A percentile compares a stretch with the other conserved stretches of the same genome.
These are phyloP conservation scores for Xylaria castorea DNA, from an alignment of 495 filamentous ascomycete genomes.

Conservation along the genomic window DNA sequence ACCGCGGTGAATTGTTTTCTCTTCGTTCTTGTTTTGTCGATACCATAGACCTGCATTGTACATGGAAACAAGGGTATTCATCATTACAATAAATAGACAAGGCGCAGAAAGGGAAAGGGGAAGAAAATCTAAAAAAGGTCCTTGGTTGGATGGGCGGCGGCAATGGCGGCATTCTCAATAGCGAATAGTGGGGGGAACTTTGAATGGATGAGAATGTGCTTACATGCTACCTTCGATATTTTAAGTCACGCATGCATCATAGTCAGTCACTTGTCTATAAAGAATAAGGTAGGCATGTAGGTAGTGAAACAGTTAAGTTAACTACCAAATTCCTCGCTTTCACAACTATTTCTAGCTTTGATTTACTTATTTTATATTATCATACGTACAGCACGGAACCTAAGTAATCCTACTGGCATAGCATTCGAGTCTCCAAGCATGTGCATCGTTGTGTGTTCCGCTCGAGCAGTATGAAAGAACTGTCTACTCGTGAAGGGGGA, in stretches of 20 bases:
- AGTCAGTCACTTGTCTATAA: not conserved
- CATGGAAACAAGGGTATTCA: slow-evolving; percentile 1
- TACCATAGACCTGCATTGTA: slow-evolving; percentile 23
- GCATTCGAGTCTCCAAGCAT: slow-evolving; percentile 10
- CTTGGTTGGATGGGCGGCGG: not conserved
- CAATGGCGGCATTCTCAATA: not conserved
- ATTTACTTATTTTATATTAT: slow-evolving; percentile 2
- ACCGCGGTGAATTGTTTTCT: slow-evolving; percentile 15
- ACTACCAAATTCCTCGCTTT: not conserved
- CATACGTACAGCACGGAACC: not conserved
- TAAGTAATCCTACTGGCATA: slow-evolving; percentile 18
- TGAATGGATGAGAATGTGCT: not conserved
- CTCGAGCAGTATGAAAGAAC: not conserved
- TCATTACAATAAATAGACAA: slow-evolving; percentile 5
- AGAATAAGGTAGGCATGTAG: not conserved
- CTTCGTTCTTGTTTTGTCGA: slow-evolving; percentile 15
- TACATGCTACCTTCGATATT: not conserved
- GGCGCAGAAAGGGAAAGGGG: slow-evolving; percentile 20
- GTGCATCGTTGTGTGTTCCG: not conserved
- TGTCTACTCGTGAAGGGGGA: not conserved
- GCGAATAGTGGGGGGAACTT: not conserved
- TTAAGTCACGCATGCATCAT: not conserved
- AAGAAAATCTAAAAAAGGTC: not conserved
- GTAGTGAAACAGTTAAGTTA: not conserved
- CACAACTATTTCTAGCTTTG: not conserved